A percentile compares a stretch with the other conserved stretches of the same genome.
These are phyloP conservation scores for Circinella minor DNA, from an alignment of 371 early-diverging fungal species.

Conservation along the genomic window DNA sequence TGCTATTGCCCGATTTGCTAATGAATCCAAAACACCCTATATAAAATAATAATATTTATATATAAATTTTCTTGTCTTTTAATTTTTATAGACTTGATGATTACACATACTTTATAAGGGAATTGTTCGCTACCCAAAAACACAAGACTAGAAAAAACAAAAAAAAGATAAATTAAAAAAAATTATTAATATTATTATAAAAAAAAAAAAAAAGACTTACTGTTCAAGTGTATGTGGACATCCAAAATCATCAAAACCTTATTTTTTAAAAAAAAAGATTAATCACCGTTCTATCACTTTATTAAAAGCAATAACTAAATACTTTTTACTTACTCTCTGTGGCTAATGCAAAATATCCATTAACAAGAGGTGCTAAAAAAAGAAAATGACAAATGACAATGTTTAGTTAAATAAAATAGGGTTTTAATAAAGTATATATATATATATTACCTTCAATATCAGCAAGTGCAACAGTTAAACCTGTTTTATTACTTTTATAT, in stretches of 20 bases:
- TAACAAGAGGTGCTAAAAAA: constrained; percentile 61
- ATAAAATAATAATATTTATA: neutral
- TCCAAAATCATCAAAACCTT: constrained; percentile 72
- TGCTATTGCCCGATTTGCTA: constrained; percentile 72
- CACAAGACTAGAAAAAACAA: constrained; percentile 49
- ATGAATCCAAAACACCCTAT: constrained; percentile 68
- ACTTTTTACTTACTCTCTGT: constrained; percentile 58
- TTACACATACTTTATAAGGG: constrained; percentile 60
- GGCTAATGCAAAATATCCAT: constrained; percentile 68
- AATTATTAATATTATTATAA: neutral
- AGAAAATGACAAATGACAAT: neutral
- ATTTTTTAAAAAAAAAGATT: no score
- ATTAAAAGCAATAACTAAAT: no score
- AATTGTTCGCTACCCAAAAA: constrained; percentile 72
- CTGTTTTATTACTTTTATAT: constrained; percentile 59
- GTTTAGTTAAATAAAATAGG: neutral
- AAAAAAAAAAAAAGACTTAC: no score
- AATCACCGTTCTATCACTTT: no score
- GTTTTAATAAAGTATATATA: neutral
- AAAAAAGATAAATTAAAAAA: constrained; percentile 1
- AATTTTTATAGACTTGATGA: no score
- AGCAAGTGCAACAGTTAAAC: constrained; percentile 63
- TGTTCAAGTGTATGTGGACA: constrained; percentile 76
- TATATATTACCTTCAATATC: constrained; percentile 61
- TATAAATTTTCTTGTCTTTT: neutral